Evolutionary conservation across 2,329 filamentous ascomycete genomes (phyloP).

Genomic region (Phialophora chinensis): DNA sequence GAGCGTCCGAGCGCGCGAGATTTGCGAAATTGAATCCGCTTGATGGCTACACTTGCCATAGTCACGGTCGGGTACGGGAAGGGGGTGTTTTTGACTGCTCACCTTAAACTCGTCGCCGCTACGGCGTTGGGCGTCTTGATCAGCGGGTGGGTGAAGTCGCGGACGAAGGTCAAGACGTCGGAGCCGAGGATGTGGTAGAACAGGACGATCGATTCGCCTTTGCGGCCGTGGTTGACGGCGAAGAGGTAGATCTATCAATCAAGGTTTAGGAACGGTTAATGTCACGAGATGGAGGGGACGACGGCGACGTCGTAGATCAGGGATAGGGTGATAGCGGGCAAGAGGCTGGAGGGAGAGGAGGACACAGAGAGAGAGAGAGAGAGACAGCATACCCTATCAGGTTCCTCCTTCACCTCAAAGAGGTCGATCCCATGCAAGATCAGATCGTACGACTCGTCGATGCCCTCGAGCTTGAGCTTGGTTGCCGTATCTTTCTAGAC

Average conservation of each 20-base stretch:
- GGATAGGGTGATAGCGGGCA: background rate
- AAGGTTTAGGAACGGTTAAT: too few relatives aligned
- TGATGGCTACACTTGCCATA: background rate
- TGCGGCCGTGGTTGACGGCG: conserved; percentile 33
- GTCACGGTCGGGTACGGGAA: background rate
- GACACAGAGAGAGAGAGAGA: too few relatives aligned
- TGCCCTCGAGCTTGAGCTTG: conserved; percentile 27
- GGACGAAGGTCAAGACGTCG: conserved; percentile 24
- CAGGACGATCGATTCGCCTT: conserved; percentile 24
- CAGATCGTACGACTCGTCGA: conserved; percentile 28
- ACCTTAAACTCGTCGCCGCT: conserved; percentile 25
- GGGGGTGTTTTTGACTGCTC: background rate
- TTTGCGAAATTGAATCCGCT: too few relatives aligned
- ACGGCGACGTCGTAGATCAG: too few relatives aligned
- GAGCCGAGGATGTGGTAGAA: conserved; percentile 30
- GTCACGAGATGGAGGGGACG: background rate
- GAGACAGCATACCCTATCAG: conserved; percentile 18
- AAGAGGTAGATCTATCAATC: conserved; percentile 29
- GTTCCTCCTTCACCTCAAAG: conserved; percentile 19
- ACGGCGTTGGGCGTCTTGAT: conserved; percentile 35
- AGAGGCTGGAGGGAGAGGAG: background rate
- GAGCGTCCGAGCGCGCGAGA: too few relatives aligned
- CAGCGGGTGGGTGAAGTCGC: conserved; percentile 26
- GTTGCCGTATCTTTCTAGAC: conserved; percentile 19
- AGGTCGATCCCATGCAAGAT: conserved; percentile 32